Percentiles rank a stretch among this genome's conserved stretches.
Conservation (phyloP, 495 filamentous ascomycete species). For the Thermochaetoides thermophila region DNA sequence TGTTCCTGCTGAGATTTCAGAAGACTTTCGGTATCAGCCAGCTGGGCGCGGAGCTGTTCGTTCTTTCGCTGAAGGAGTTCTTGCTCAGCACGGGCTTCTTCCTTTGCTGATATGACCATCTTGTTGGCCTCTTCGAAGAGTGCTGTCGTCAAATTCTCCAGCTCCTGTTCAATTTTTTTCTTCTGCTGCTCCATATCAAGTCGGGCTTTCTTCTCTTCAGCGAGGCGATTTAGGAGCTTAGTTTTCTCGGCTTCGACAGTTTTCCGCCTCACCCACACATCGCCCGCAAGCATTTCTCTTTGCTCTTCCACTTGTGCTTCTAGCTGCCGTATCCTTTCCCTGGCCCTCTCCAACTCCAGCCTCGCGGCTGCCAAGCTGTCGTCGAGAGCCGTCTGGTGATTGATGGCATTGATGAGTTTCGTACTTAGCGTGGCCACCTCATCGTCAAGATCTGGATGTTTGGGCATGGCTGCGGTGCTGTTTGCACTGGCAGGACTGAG, state of each 20-base stretch:
- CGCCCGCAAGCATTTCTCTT: constrained; percentile 48
- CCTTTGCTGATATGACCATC: constrained; percentile 66
- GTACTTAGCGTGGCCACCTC: constrained; percentile 87
- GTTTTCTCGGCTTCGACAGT: constrained; percentile 29
- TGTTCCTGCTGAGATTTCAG: constrained; percentile 86
- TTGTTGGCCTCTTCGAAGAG: constrained; percentile 93
- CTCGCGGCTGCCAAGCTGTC: constrained; percentile 71
- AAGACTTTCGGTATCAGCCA: constrained; percentile 54
- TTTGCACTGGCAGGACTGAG: constrained; percentile 20
- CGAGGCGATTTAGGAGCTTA: constrained; percentile 24
- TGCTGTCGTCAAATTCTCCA: constrained; percentile 77
- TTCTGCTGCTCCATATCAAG: constrained; percentile 56
- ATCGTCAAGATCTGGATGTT: constrained; percentile 64
- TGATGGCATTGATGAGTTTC: constrained; percentile 93
- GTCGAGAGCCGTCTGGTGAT: constrained; percentile 86
- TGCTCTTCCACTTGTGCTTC: constrained; percentile 39
- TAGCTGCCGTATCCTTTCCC: constrained; percentile 49
- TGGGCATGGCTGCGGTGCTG: constrained; percentile 12
- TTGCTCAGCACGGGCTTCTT: constrained; percentile 23
- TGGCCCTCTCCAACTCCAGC: constrained; percentile 67
- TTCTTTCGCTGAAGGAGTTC: constrained; percentile 21
- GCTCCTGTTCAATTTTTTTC: constrained; percentile 57
- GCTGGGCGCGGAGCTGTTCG: constrained; percentile 35
- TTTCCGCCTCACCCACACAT: constrained; percentile 49
- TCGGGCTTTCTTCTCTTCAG: constrained; percentile 53